Base-by-base conservation (phyloP, 192 early-diverging fungal genomes). In the Pilaira anomala region DNA sequence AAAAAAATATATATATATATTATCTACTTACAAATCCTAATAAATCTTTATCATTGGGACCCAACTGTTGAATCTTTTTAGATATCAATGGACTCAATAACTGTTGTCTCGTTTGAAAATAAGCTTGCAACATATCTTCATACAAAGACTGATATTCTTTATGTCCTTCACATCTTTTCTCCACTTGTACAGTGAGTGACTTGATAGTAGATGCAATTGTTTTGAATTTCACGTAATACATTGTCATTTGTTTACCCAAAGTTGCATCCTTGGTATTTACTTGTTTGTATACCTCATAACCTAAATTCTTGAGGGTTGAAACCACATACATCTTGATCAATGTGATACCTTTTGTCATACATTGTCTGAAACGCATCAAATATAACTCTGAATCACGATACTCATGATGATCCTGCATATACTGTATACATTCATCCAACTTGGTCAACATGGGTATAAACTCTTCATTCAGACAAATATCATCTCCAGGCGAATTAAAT, bases 351-450 rank as follows among this genome's bases (percentile, higher is more conserved):
- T 91, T 86, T n/a, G 93, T 94, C 78, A 96, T 89, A 72, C 95
- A 96, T 66, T 98, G 94, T 18, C 90, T 78, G 70, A 94, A 97
- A 19, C 94, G 82, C 90, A 96, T 92, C 30, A 89, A 78, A 67
- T 96, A 98, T 44, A 98, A 83, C 59, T 95, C 94, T 7, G 93
- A 86, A 75, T 99, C 97, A 24, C 82, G 80, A 70, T 91, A 95
- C 18, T 16, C 13, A 14, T 46, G 44, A 62, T 95, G 87, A 7
- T 67, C 29, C 36, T 90, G 83, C 12, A 93, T 79, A 67, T 93
- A 94, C 16, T 78, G 80, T 29, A 94, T 67, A 33, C 88, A 92
- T 57, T 90, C 85, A 60, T 94, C 93, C 68, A 95, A 66, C 24
- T 80, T 85, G 22, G 73, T 57, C 40, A 99, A 76, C 69, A 90